Conservation (phyloP, 768 basidiomycete species). For the Panellus pusillus region DNA sequence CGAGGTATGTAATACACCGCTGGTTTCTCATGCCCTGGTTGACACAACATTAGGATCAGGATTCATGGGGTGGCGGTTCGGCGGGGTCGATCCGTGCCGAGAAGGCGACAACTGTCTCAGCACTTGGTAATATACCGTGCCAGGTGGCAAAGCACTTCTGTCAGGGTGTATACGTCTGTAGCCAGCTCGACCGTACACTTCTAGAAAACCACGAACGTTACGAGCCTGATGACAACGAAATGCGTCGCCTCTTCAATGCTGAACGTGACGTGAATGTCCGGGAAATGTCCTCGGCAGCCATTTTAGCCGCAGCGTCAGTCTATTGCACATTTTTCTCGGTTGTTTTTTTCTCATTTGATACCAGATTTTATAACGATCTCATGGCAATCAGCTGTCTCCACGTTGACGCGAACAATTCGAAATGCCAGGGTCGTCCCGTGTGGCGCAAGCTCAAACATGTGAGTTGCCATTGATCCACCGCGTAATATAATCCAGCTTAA, state of each 20-base stretch:
- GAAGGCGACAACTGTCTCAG: conserved; percentile 3
- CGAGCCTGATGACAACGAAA: conserved; percentile 3
- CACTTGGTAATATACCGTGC: not conserved
- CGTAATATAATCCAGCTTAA: no score
- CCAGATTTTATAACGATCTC: not conserved
- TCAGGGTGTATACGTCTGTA: conserved; percentile 1
- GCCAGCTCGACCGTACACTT: not conserved
- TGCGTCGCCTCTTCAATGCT: conserved; percentile 1
- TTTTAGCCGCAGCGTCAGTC: conserved; percentile 1
- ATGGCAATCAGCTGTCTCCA: not conserved
- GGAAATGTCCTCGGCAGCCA: not conserved
- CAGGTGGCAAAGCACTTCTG: not conserved
- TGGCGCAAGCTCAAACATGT: no score
- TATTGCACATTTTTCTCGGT: not conserved
- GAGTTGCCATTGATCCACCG: no score
- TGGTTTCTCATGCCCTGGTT: not conserved
- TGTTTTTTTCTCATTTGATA: not conserved
- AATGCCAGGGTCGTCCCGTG: not conserved
- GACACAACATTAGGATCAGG: conserved; percentile 10
- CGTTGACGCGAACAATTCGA: not conserved
- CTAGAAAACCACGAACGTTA: conserved; percentile 2
- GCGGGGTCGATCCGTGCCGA: not conserved
- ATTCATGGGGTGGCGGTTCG: conserved; percentile 1
- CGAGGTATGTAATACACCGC: not conserved
- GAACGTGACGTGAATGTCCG: conserved; percentile 1